These are phyloP conservation scores for Pelargonium exstipulatum DNA, from an alignment of 441 rosid genomes.

Conservation along the genomic window DNA sequence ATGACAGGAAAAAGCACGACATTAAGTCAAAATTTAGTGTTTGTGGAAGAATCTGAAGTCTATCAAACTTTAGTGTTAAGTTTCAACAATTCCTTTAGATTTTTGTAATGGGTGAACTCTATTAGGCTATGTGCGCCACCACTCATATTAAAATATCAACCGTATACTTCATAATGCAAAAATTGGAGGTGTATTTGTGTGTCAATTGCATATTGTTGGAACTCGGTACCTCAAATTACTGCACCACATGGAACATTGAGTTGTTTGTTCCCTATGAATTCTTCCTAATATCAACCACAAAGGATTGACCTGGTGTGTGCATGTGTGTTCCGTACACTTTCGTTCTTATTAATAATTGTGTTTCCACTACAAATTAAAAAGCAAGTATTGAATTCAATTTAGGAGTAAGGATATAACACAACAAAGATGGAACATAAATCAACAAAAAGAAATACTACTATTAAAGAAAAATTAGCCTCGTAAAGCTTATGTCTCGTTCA, in stretches of 20 bases:
- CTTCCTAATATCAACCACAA: too few species aligned
- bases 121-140: too few species aligned
- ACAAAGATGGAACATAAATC: background rate
- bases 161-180: too few species aligned
- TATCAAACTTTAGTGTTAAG: background rate
- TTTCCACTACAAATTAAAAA: background rate
- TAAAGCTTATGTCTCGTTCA: background rate
- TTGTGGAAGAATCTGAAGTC: background rate
- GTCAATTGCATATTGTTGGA: too few species aligned
- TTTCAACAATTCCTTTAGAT: background rate
- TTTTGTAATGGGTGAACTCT: background rate
- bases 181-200: too few species aligned
- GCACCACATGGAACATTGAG: too few species aligned
- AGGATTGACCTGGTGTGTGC: too few species aligned
- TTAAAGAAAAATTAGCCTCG: background rate
- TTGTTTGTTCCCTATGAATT: too few species aligned
- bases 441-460: background rate
- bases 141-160: too few species aligned
- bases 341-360: too few species aligned
- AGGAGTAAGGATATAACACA: background rate
- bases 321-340: too few species aligned
- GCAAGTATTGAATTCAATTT: background rate
- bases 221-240: too few species aligned
- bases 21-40: background rate
- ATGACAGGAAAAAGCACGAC: background rate